Conservation (phyloP, 164 flowering plant species). For the Houttuynia cordata region DNA sequence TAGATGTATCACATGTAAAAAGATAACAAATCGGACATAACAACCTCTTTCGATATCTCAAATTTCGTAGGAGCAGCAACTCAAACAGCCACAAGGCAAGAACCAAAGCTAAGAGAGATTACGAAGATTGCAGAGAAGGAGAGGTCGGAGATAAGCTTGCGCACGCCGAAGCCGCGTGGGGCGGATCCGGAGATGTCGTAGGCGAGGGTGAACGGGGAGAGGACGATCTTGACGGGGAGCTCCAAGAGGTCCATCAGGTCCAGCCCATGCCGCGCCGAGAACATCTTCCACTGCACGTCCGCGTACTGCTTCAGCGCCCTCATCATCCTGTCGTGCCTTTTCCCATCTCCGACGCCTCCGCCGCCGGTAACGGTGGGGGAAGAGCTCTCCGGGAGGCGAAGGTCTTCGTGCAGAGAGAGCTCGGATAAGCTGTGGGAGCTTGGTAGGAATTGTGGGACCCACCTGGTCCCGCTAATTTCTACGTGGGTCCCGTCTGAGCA, state of each 20-base stretch:
- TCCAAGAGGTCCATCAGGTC: constrained; percentile 50
- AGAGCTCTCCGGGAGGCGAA: background rate
- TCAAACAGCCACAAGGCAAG: background rate
- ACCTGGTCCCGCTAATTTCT: too few relatives aligned
- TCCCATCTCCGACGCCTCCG: constrained; percentile 23
- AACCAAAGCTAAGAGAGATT: constrained; percentile 3
- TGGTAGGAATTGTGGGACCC: too few relatives aligned
- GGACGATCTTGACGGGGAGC: constrained; percentile 58
- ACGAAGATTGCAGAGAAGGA: constrained; percentile 67
- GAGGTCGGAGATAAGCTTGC: constrained; percentile 58
- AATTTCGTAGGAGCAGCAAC: too few relatives aligned
- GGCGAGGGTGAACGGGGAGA: constrained; percentile 79
- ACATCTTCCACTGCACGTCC: constrained; percentile 30
- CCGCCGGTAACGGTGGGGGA: too few relatives aligned
- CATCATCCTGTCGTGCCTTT: constrained; percentile 31
- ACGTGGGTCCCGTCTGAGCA: too few relatives aligned
- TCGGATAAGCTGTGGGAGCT: background rate
- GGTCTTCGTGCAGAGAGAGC: background rate
- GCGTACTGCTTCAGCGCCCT: constrained; percentile 29
- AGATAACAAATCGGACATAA: too few relatives aligned
- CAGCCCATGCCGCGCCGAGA: constrained; percentile 40
- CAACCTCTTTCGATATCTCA: too few relatives aligned
- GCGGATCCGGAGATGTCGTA: constrained; percentile 89
- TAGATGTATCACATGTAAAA: too few relatives aligned
- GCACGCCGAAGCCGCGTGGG: constrained; percentile 89